Base-by-base conservation (phyloP, 2,329 filamentous ascomycete species). In the Dothistroma pini region DNA sequence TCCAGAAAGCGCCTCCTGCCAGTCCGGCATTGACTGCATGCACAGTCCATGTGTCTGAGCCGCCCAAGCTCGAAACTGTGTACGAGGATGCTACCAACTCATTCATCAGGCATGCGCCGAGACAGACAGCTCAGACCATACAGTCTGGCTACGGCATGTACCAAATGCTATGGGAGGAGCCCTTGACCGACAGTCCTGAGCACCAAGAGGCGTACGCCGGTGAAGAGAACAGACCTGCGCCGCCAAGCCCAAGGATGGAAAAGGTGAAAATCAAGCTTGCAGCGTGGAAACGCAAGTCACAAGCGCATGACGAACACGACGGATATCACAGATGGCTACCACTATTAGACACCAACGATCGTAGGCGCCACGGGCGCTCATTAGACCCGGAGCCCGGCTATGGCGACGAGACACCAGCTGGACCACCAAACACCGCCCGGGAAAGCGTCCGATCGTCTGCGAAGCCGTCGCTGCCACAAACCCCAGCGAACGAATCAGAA, bases 111-210 rank as follows among this genome's bases (percentile, higher is more conserved):
- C 54, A 50, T 32, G 50, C 22, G 19, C 22, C 16, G 21, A 50
- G 25, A 19, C 63, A 63, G 44, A 69, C 68, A 5, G 63, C 66
- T 35, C 69, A 70, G n/a, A 68, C 67, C 7, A 58, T 71, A 6
- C 59, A 57, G 34, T 66, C 66, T 14, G 69, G 60, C 22, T 54
- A 64, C n/a, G 65, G 65, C 16, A 67, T 61, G 14, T 67, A 63
- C 38, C 66, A 68, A 55, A 67, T 70, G 58, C 25, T 68, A 11
- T 70, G 65, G 69, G 68, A 70, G 49, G 69, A 70, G 52, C 60
- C 65, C 6, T 41, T 32, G 21, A 44, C 57, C 22, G 57, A 63
- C 5, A 54, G 56, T 9, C 53, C 52, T 7, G 57, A 49, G 8
- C 38, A 59, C 31, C 53, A 61, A 5, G 29, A 58, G 22, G 35